A percentile compares a stretch with the other conserved stretches of the same genome.
Evolutionary conservation across 2,329 filamentous ascomycete genomes (phyloP).

Genomic region (Ilyonectria sp.): DNA sequence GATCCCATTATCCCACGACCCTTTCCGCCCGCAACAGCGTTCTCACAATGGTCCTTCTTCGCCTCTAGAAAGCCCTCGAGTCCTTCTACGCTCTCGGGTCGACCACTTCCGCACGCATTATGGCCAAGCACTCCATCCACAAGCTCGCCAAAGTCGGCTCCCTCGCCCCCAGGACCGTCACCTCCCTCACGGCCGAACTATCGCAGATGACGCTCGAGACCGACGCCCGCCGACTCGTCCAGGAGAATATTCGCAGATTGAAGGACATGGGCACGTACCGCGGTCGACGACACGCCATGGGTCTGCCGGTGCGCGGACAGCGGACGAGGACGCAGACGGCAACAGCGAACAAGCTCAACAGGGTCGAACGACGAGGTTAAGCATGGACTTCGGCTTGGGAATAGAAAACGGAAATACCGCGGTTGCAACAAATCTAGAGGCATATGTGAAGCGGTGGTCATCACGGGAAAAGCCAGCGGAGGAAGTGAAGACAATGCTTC

Average conservation of each 20-base stretch:
- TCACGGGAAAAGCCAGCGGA: conserved; percentile 15
- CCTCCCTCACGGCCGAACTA: conserved; percentile 86
- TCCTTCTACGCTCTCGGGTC: conserved; percentile 90
- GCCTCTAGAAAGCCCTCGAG: conserved; percentile 77
- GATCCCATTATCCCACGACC: conserved; percentile 10
- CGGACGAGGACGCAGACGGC: conserved; percentile 82
- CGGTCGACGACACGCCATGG: conserved; percentile 92
- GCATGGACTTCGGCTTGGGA: background rate
- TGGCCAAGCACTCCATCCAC: conserved; percentile 92
- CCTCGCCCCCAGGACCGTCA: conserved; percentile 82
- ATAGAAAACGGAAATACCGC: background rate
- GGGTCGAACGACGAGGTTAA: conserved; percentile 59
- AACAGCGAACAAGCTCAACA: conserved; percentile 75
- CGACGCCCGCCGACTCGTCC: conserved; percentile 82
- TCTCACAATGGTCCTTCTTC: conserved; percentile 30
- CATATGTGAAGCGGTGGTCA: conserved; percentile 16
- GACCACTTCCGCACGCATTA: conserved; percentile 78
- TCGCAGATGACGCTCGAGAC: conserved; percentile 95
- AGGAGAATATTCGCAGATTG: conserved; percentile 88
- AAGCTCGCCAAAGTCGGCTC: conserved; percentile 83
- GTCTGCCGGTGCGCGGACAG: conserved; percentile 91
- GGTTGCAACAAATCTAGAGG: conserved; percentile 8
- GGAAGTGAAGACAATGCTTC: conserved; percentile 28
- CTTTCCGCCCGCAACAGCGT: conserved; percentile 1
- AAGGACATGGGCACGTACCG: conserved; percentile 93